Evolutionary conservation across 108 stramenopile genomes (phyloP), one percentile per base, ranked within the genome.

Genomic region (Cyclotella choctawhatcheeana): DNA sequence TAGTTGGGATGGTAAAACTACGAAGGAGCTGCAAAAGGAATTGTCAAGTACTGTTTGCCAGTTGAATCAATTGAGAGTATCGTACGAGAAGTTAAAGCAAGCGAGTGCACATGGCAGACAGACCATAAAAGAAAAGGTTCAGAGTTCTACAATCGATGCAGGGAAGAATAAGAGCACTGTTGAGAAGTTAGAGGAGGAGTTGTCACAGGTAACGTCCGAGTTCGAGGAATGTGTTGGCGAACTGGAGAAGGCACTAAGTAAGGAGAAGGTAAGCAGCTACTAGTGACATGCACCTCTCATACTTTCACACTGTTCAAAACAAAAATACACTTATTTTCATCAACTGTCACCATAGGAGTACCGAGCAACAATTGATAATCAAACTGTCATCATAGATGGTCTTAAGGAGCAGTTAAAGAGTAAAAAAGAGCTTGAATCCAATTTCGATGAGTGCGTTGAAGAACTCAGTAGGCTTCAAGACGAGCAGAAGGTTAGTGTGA

Each of bases 131-230:
- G n/a, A 53, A 29, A 16, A 58, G 66, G 40, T 30, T 33, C 32
- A 62, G 51, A 67, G 48, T 58, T 54, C 51, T 43, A 45, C 58
- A 21, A 35, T 17, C 45, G 54, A 33, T 52, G 64, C 62, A 34
- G 43, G 29, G 22, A 65, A 13, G 17, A 24, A 24, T 18, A 65
- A 66, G 17, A 71, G n/a, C 16, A 54, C 34, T 43, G 10, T 52
- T n/a, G 65, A 69, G 30, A 43, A 35, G 24, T n/a, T 59, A 64
- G 53, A 66, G 27, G 37, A 52, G 20, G 69, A 71, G 51, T 51
- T 74, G 31, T 24, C 21, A 14, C 5, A 44, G 45, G 66, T 50
- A 6, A 37, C 33, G 31, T 16, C 16, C n/a, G 74, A 76, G 18
- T 40, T 65, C 14, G 61, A 34, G 8, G 47, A 66, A 25, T 59